Evolutionary conservation across 2,329 filamentous ascomycete species (phyloP).

Genomic region (Fusarium xyrophilum): DNA sequence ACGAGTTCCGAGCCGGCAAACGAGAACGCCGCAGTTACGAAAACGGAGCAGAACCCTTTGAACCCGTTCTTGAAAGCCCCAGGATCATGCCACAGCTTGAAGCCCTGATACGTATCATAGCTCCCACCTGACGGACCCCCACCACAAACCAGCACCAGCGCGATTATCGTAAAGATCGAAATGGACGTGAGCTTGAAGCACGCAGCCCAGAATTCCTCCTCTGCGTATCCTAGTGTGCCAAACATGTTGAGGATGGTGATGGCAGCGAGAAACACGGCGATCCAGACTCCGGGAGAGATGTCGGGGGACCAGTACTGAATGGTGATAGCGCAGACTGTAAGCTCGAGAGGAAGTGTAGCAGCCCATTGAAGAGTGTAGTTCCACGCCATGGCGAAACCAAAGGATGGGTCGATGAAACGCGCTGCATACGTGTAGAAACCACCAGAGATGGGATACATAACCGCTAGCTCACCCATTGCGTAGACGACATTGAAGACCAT

Average conservation of each 20-base stretch:
- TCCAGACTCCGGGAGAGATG: conserved; percentile 52
- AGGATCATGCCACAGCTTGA: conserved; percentile 46
- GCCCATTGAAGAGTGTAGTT: conserved; percentile 55
- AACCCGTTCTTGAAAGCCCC: conserved; percentile 73
- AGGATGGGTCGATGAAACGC: conserved; percentile 59
- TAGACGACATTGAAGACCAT: conserved; percentile 68
- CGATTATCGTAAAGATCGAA: conserved; percentile 67
- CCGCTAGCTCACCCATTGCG: conserved; percentile 66
- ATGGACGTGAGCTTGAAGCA: conserved; percentile 63
- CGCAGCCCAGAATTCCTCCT: conserved; percentile 64
- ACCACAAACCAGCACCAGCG: conserved; percentile 64
- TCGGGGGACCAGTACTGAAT: conserved; percentile 52
- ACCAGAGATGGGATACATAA: conserved; percentile 68
- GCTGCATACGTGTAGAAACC: conserved; percentile 57
- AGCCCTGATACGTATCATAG: conserved; percentile 54
- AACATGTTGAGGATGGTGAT: conserved; percentile 63
- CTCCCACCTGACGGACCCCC: conserved; percentile 58
- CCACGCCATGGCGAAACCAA: conserved; percentile 63
- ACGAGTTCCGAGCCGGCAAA: conserved; percentile 74
- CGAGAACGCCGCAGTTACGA: conserved; percentile 73
- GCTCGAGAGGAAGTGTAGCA: conserved; percentile 53
- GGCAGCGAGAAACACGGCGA: conserved; percentile 54
- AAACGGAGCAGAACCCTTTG: conserved; percentile 72
- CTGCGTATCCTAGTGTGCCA: conserved; percentile 60
- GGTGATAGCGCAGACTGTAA: conserved; percentile 52